Evolutionary conservation across 192 early-diverging fungal species (phyloP), one percentile per base, ranked within the genome.

Genomic region (Coemansia sp.): DNA sequence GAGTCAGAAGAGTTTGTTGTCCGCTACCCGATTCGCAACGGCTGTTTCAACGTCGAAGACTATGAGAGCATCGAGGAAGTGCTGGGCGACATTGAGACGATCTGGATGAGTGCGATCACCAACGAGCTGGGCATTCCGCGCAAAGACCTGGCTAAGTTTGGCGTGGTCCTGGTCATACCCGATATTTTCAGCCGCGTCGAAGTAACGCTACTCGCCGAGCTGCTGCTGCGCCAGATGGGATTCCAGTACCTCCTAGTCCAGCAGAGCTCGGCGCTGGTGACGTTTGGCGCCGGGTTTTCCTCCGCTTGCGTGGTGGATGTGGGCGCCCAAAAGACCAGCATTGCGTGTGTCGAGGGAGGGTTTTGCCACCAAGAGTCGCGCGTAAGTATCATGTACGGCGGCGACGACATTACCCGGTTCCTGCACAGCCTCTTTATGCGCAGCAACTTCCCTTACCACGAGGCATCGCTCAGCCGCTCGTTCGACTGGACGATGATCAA

Each of bases 241-340:
- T 95, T 96, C 69, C 82, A 78, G n/a, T 87, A 88, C 7, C 86
- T 93, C 0, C 84, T 94, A 54, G 68, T 94, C 27, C 90, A 93
- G 51, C 93, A 95, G 76, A 92, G 93, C 73, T 94, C 95, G 0
- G 82, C 87, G 15, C 92, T 90, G 75, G 95, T 93, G 2, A 90
- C 90, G 0, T 95, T 90, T 85, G 95, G 95, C 57, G 94, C 95
- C 2, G 95, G 95, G 9, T 87, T 95, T 22, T 92, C 94, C 0
- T 86, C 88, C 0, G 93, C 93, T 0, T 95, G 94, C 73, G 91
- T 97, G 16, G 92, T 97, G 3, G 95, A 96, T 67, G 91, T 97
- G 73, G 95, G 95, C 8, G 95, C 95, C 7, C 94, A 97, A 69
- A 93, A 90, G 31, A 95, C 94, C 11, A 94, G 87, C 68, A 80